Evolutionary conservation across 2,329 filamentous ascomycete genomes (phyloP), one percentile per base, ranked within the genome.

Genomic region (Alternaria novae-zelandiae): DNA sequence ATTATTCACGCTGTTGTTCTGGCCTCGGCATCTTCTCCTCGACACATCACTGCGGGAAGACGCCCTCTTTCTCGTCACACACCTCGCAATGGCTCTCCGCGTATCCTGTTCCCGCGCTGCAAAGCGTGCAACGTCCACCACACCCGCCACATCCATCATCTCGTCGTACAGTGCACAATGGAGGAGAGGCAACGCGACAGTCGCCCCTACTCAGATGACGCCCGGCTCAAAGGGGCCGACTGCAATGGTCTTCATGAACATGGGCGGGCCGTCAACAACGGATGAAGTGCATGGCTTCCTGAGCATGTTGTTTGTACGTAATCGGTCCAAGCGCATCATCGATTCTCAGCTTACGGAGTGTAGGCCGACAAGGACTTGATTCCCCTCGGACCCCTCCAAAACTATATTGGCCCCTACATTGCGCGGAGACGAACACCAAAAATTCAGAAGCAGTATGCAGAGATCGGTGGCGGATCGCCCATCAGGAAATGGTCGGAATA

Each of bases 221-320:
- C 87, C 87, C 1, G 88, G 86, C 53, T 85, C 87, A 3, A 87
- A 92, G 76, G 95, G 95, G 0, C 94, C 94, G 8, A 99, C 96
- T 5, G 96, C 96, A 46, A 98, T 99, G 89, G 96, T 99, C 13
- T 97, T 99, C 77, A 88, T 99, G 83, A 99, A 99, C 82, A 99
- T 99, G 96, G 96, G 96, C 64, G 96, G 96, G 0, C 96, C 96
- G 4, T 92, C 93, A 1, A 97, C 92, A 5, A 91, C 91, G 5
- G 88, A 90, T 70, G 94, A 99, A 83, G 96, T 99, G 36, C 90
- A 91, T 72, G 89, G 91, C 80, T 99, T 98, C 77, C 83, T 99
- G 51, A 96, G 91, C 79, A 89, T 94, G 72, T 85, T 99, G 70
- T 99, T 99, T 82, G 95, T 97, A 87, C 63, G 91, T 82, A 54